Base-by-base conservation (phyloP, 805 yeast species). In the Myxozyma sirexii region DNA sequence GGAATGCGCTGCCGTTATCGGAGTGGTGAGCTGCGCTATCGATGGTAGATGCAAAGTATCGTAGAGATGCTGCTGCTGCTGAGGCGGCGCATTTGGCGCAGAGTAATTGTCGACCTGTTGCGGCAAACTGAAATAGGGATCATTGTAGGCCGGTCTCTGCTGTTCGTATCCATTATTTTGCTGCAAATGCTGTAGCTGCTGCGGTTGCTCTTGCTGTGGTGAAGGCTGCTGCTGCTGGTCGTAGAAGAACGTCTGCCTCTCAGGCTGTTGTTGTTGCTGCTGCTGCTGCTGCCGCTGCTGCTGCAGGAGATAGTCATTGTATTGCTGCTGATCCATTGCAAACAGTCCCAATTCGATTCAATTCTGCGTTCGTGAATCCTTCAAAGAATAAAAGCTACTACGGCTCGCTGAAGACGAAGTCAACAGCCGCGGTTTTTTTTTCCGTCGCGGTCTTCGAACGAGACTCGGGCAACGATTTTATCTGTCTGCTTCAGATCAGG, bases 281-380 rank as follows among this genome's bases (percentile, higher is more conserved):
- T 53, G 59, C 35, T 52, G 50, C 49, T 41, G 47, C 35, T 48
- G 53, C 17, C n/a, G 33, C 53, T 48, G 44, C 43, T 48, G 53
- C 33, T 48, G 53, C 53, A 37, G 23, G 8, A 48, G 43, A 37
- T 48, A 48, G 21, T 48, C 53, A 27, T 35, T 48, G 23, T 48
- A 48, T 37, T 24, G 42, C 43, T 48, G 53, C 35, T 35, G 53
- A 15, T 48, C 53, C 53, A 48, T 48, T 10, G 13, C 7, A n/a
- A n/a, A n/a, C n/a, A n/a, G n/a, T n/a, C n/a, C n/a, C n/a, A n/a
- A n/a, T 10, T n/a, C 4, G 19, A 38, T 38, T 17, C 5, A 38
- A 38, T 38, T 38, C 42, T 38, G 12, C 7, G n/a, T 38, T 38
- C 42, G 19, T 38, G n/a, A 15, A 29, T 10, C 6, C 42, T 4